Percentiles rank a stretch among this genome's conserved stretches.
These are phyloP conservation scores for Leccinellum albellum DNA, from an alignment of 768 basidiomycete genomes.

Conservation along the genomic window DNA sequence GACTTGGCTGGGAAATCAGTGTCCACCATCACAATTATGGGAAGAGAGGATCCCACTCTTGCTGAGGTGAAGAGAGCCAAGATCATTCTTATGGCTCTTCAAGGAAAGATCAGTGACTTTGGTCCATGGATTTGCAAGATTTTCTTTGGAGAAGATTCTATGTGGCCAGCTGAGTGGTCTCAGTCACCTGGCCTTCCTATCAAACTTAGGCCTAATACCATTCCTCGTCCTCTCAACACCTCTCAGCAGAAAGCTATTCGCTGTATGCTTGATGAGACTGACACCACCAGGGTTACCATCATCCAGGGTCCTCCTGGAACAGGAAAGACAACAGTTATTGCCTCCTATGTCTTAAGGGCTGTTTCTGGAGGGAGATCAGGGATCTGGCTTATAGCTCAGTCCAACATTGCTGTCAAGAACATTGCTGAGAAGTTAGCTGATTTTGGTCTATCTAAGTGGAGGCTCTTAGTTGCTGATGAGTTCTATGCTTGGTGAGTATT, in stretches of 20 bases:
- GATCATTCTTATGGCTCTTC: slow-evolving; percentile 33
- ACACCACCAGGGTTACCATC: slow-evolving; percentile 34
- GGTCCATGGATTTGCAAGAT: slow-evolving; percentile 39
- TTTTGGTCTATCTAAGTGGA: slow-evolving; percentile 53
- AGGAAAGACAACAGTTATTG: slow-evolving; percentile 73
- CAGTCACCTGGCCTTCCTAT: slow-evolving; percentile 16
- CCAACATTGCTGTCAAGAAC: slow-evolving; percentile 86
- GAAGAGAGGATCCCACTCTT: slow-evolving; percentile 52
- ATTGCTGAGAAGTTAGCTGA: slow-evolving; percentile 76
- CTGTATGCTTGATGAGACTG: slow-evolving; percentile 36
- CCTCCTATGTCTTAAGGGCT: slow-evolving; percentile 53
- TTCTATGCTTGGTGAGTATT: slow-evolving; percentile 63
- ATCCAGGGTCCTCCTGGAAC: slow-evolving; percentile 60
- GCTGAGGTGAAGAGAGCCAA: slow-evolving; percentile 47
- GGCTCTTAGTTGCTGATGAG: slow-evolving; percentile 64
- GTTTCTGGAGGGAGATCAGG: slow-evolving; percentile 39
- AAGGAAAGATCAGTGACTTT: slow-evolving; percentile 29
- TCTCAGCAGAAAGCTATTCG: slow-evolving; percentile 38
- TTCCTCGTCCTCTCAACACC: slow-evolving; percentile 33
- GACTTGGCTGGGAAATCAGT: slow-evolving; percentile 31
- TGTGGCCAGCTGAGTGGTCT: slow-evolving; percentile 37
- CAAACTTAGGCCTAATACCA: slow-evolving; percentile 10
- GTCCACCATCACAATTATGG: slow-evolving; percentile 44
- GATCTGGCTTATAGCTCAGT: slow-evolving; percentile 81
- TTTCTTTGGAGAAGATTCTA: slow-evolving; percentile 29